A percentile compares a stretch with the other conserved stretches of the same genome.
phyloP scores from a whole-genome alignment of 371 early-diverging fungal species.

The Phascolomyces articulosus region DNA sequence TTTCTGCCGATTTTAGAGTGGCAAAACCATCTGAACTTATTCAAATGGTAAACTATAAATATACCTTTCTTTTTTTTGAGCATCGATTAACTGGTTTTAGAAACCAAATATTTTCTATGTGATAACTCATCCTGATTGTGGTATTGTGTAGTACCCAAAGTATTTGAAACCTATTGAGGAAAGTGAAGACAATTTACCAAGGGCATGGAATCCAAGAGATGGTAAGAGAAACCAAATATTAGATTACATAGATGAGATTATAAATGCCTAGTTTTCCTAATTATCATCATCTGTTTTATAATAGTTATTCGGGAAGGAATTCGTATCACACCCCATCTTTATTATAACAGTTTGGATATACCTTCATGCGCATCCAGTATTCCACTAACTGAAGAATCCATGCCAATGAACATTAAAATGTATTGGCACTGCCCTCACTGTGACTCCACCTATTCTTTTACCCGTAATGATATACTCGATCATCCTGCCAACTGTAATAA shows the following conservation, averaged over 20 bases:
- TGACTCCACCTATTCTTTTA: constrained; percentile 24
- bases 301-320: constrained; percentile 40
- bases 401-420: constrained; percentile 28
- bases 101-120: too few species aligned
- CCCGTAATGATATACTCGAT: constrained; percentile 11
- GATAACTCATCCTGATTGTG: too few species aligned
- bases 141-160: constrained; percentile 36
- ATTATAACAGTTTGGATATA: constrained; percentile 33
- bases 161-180: constrained; percentile 21
- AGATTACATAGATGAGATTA: too few species aligned
- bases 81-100: neutral
- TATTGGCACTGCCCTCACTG: constrained; percentile 44
- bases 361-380: constrained; percentile 38
- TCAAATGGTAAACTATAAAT: constrained; percentile 37
- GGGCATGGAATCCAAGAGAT: constrained; percentile 46
- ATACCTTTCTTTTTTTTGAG: neutral
- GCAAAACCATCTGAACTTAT: constrained; percentile 49
- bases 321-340: constrained; percentile 35
- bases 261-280: too few species aligned
- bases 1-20: constrained; percentile 41
- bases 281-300: too few species aligned
- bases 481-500: constrained; percentile 1
- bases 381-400: constrained; percentile 24
- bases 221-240: constrained; percentile 27
- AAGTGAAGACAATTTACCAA: constrained; percentile 25